phyloP scores from a whole-genome alignment of 1,284 basidiomycete genomes.

The Apiotrichum sp. region DNA sequence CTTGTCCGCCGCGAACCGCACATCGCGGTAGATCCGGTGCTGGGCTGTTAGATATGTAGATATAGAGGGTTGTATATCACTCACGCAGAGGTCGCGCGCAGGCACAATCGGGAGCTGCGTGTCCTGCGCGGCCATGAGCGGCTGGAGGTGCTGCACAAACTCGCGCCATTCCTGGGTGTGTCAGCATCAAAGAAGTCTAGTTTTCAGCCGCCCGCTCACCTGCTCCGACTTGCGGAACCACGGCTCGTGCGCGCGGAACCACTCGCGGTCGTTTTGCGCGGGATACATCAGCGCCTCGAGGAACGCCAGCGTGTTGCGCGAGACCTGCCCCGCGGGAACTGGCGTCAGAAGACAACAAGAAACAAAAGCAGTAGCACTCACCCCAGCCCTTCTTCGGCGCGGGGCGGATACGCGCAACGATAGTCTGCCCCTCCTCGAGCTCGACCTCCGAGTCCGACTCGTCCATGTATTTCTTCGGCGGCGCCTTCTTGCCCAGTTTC shows the following conservation, averaged over 20 bases:
- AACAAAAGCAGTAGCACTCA: slow-evolving; percentile 38
- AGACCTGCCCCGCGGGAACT: slow-evolving; percentile 81
- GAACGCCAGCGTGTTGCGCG: slow-evolving; percentile 75
- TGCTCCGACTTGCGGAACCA: slow-evolving; percentile 73
- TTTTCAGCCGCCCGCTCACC: slow-evolving; percentile 18
- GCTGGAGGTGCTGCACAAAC: slow-evolving; percentile 65
- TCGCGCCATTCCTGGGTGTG: slow-evolving; percentile 64
- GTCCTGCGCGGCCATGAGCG: slow-evolving; percentile 64
- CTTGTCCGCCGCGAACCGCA: slow-evolving; percentile 65
- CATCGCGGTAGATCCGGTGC: slow-evolving; percentile 50
- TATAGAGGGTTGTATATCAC: slow-evolving; percentile 25
- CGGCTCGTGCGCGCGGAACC: slow-evolving; percentile 61
- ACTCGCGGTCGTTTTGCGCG: slow-evolving; percentile 76
- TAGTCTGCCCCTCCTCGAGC: slow-evolving; percentile 33
- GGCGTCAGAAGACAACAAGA: neutral
- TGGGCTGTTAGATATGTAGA: slow-evolving; percentile 7
- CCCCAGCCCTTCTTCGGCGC: slow-evolving; percentile 76
- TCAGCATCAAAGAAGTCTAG: neutral
- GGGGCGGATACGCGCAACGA: slow-evolving; percentile 47
- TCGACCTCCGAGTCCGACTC: slow-evolving; percentile 28
- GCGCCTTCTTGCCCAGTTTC: neutral
- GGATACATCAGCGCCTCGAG: slow-evolving; percentile 64
- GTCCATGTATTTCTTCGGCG: slow-evolving; percentile 3
- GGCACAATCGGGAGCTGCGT: slow-evolving; percentile 74
- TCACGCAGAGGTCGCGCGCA: slow-evolving; percentile 73